Evolutionary conservation across 768 basidiomycete genomes (phyloP), one percentile per base, ranked within the genome.

Genomic region (Lactarius akahatsu): DNA sequence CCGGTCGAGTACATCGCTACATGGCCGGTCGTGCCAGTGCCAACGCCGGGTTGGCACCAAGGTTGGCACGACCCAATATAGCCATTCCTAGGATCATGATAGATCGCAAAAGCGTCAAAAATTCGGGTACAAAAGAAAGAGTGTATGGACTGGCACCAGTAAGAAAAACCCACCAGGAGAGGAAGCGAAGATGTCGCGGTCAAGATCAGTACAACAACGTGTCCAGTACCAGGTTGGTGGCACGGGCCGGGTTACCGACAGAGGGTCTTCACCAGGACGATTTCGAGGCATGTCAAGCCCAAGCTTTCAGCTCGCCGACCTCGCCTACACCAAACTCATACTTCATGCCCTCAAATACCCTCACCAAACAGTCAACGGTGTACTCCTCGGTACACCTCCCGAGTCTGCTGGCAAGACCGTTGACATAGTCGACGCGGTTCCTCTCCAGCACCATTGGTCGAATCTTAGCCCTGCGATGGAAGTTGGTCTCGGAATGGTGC

Each of bases 381-480:
- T 93, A 9, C 78, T 94, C n/a, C 76, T 94, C 1, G 91, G 91
- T 41, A 83, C 78, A 38, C 3, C 0, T 10, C n/a, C 67, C 6
- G 0, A 30, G 18, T 38, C 69, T 13, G 20, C 7, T 26, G 74
- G 78, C 56, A 72, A 76, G 2, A 73, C 72, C 1, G 82, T 90
- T 52, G 74, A 75, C 62, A 82, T 90, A 58, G 77, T 79, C 58
- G 91, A 94, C 72, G 83, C 86, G 3, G 79, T 94, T 45, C 92
- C 92, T 18, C 80, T 94, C 41, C 82, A 92, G 59, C 92, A 94
- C 73, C 87, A 92, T 73, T 94, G 91, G 91, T 91, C 90, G 8
- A 87, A 83, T 71, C 80, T 94, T 61, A 89, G 87, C 67, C 89
- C 90, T 4, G 90, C 90, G 87, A 92, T 92, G 88, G 91, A 92